phyloP scores from a whole-genome alignment of 768 basidiomycete species.

The Tricholoma sp. region DNA sequence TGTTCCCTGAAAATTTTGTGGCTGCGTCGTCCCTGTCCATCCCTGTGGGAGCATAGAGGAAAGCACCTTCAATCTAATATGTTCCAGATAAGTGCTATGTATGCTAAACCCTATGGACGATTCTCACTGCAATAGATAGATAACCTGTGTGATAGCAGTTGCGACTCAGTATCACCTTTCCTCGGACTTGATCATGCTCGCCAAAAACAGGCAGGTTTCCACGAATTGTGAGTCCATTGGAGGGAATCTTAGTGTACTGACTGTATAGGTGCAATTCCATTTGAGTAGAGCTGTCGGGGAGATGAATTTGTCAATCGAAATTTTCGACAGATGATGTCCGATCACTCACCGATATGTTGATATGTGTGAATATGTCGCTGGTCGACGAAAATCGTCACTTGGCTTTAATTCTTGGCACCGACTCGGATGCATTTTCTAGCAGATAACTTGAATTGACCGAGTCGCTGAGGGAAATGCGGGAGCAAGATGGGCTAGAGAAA shows the following conservation, averaged over 20 bases:
- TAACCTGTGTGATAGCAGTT: conserved; percentile 49
- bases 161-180: conserved; percentile 54
- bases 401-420: conserved; percentile 24
- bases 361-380: conserved; percentile 37
- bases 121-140: conserved; percentile 49
- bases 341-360: conserved; percentile 44
- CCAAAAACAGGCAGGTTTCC: conserved; percentile 51
- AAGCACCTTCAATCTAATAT: conserved; percentile 57
- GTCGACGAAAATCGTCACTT: conserved; percentile 14
- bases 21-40: conserved; percentile 16
- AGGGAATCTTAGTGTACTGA: conserved; percentile 49
- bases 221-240: conserved; percentile 20
- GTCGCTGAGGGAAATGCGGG: not conserved
- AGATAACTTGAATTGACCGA: conserved; percentile 1
- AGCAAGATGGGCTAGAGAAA: not conserved
- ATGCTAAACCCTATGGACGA: conserved; percentile 4
- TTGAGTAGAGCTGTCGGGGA: conserved; percentile 38
- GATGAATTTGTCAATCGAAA: not conserved
- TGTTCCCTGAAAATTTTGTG: conserved; percentile 11
- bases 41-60: conserved; percentile 36
- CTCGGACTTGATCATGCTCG: conserved; percentile 54
- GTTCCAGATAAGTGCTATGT: not conserved
- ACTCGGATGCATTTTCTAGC: conserved; percentile 2
- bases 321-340: not conserved
- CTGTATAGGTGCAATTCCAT: conserved; percentile 61